Evolutionary conservation across 1,284 basidiomycete species (phyloP), one percentile per base, ranked within the genome.

Genomic region (Anthracocystis panici-leucophaei): DNA sequence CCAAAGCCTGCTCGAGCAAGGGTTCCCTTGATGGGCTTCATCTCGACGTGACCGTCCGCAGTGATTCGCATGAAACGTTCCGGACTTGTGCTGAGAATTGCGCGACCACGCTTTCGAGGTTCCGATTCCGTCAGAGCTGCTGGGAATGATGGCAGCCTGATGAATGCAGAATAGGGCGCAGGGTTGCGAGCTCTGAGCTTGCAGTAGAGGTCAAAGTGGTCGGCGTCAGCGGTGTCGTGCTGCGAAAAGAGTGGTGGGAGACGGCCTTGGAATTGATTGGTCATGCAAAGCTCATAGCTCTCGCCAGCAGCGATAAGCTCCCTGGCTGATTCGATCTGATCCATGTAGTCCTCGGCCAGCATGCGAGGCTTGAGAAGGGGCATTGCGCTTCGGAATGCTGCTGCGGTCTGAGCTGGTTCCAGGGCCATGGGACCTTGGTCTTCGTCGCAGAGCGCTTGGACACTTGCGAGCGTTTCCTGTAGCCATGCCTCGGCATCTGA

Each of bases 231-330:
- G 11, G 51, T 44, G 10, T 53, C 51, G 21, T 41, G 20, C 2
- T 40, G 41, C 23, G 64, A 51, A 9, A 53, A 53, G 20, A 75
- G 63, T 1, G 72, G 62, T 3, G 67, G 53, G 0, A 86, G 65
- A 0, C 57, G 58, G 0, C 87, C 84, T 5, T 82, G 67, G 79
- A 89, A 89, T 11, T 89, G 90, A 1, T 93, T 95, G 0, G 95
- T 98, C 44, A 97, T 88, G 80, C 96, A 98, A 21, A 98, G 89
- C 83, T 98, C 95, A 86, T 98, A 98, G n/a, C 93, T 94, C 84
- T 98, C 92, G 6, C 95, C 95, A 41, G 91, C 88, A 61, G 89
- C 91, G 23, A 98, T 90, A 58, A 90, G 89, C 58, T 92, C 90
- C 80, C 94, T 91, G 11, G 93, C 92, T 40, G 87, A 83, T 33